Percentiles rank a stretch among this genome's conserved stretches.
These are phyloP conservation scores for Calonectria montana DNA, from an alignment of 2,329 filamentous ascomycete genomes.

Conservation along the genomic window DNA sequence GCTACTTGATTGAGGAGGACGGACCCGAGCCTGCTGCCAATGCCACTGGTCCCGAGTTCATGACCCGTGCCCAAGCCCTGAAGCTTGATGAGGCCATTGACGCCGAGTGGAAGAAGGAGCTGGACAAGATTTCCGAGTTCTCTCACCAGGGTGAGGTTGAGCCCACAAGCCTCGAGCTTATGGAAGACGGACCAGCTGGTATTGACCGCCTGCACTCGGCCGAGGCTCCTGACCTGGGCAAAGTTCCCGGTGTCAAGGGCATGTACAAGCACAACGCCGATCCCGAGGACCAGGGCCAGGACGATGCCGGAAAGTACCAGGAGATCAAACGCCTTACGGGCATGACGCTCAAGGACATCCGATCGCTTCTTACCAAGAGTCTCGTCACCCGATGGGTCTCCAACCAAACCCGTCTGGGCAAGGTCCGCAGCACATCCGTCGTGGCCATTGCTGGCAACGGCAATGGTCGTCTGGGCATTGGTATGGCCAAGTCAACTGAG, in stretches of 20 bases:
- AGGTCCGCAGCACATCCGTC: slow-evolving; percentile 81
- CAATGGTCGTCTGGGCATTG: slow-evolving; percentile 86
- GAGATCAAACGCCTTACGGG: slow-evolving; percentile 67
- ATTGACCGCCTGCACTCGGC: slow-evolving; percentile 52
- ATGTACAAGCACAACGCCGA: slow-evolving; percentile 61
- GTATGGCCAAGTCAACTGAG: slow-evolving; percentile 90
- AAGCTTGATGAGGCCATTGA: slow-evolving; percentile 53
- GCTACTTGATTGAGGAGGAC: slow-evolving; percentile 50
- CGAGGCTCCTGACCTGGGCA: slow-evolving; percentile 62
- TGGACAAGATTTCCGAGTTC: slow-evolving; percentile 47
- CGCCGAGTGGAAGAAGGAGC: slow-evolving; percentile 51
- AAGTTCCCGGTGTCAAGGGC: slow-evolving; percentile 64
- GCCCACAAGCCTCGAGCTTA: slow-evolving; percentile 50
- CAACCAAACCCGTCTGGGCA: slow-evolving; percentile 97
- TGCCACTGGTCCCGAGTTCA: slow-evolving; percentile 38
- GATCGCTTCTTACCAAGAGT: slow-evolving; percentile 73
- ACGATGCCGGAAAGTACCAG: slow-evolving; percentile 62
- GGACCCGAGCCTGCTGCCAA: slow-evolving; percentile 40
- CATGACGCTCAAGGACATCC: slow-evolving; percentile 63
- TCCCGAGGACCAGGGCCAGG: slow-evolving; percentile 61
- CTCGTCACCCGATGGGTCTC: slow-evolving; percentile 80
- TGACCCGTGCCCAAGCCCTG: slow-evolving; percentile 50
- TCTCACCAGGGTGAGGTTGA: slow-evolving; percentile 46
- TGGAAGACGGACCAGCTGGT: slow-evolving; percentile 51
- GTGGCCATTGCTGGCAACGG: slow-evolving; percentile 88